Conservation (phyloP, 495 filamentous ascomycete genomes). For the Hypoxylon fragiforme region DNA sequence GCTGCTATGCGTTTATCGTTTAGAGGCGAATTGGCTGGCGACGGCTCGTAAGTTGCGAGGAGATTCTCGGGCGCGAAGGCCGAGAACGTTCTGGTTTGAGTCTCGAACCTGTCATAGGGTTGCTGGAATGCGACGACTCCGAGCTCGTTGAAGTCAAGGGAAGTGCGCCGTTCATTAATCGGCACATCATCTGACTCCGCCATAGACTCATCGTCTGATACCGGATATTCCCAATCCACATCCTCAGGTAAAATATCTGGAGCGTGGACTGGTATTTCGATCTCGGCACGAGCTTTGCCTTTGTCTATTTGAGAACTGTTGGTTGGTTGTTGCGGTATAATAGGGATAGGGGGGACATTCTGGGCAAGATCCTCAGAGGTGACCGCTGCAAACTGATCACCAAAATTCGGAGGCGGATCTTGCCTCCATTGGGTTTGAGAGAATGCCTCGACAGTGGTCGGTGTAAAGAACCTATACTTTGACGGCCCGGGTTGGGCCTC, state of each 20-base stretch:
- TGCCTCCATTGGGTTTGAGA: conserved; percentile 37
- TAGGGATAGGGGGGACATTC: conserved; percentile 4
- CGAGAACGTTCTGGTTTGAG: conserved; percentile 48
- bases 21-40: conserved; percentile 74
- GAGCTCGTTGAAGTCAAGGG: conserved; percentile 44
- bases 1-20: conserved; percentile 81
- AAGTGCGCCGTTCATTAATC: conserved; percentile 32
- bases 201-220: conserved; percentile 54
- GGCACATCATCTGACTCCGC: conserved; percentile 29
- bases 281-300: conserved; percentile 25
- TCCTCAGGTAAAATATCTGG: not conserved
- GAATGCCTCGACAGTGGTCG: conserved; percentile 37
- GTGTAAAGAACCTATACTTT: conserved; percentile 41
- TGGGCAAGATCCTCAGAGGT: conserved; percentile 16
- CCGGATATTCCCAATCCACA: conserved; percentile 44
- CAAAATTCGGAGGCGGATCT: conserved; percentile 12
- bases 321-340: conserved; percentile 7
- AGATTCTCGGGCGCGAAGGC: conserved; percentile 55
- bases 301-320: conserved; percentile 15
- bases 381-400: conserved; percentile 16
- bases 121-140: conserved; percentile 44
- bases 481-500: conserved; percentile 40
- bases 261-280: conserved; percentile 1
- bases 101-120: conserved; percentile 40
- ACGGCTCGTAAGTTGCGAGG: conserved; percentile 77